phyloP scores from a whole-genome alignment of 2,329 filamentous ascomycete species.

The Apiospora aurea region DNA sequence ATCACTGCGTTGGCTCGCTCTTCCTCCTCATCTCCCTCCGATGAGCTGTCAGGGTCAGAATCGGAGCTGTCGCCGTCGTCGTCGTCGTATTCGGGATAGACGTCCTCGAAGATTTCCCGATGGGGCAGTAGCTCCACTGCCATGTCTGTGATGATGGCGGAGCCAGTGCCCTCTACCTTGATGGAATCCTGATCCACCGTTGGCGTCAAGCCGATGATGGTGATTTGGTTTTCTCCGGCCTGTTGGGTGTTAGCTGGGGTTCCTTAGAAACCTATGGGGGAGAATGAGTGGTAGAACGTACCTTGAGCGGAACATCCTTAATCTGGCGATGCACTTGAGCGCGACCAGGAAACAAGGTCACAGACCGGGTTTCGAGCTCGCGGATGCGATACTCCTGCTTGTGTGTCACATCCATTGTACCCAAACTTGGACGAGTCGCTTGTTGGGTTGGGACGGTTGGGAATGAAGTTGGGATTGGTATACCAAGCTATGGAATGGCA shows the following conservation, averaged over 20 bases:
- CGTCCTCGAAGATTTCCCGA: constrained; percentile 59
- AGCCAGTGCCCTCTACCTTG: constrained; percentile 65
- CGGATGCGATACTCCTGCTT: constrained; percentile 58
- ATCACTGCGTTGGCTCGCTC: constrained; percentile 40
- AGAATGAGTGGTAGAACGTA: constrained; percentile 33
- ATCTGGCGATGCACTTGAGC: constrained; percentile 69
- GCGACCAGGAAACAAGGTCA: constrained; percentile 67
- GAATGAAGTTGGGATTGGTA: no score
- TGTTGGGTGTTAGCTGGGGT: constrained; percentile 33
- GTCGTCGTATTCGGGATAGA: constrained; percentile 58
- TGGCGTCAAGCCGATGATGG: constrained; percentile 60
- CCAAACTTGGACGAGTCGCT: no score
- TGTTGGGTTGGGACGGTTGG: background rate
- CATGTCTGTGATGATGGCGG: constrained; percentile 68
- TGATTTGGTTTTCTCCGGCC: constrained; percentile 64
- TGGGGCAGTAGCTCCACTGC: constrained; percentile 65
- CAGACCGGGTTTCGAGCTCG: constrained; percentile 64
- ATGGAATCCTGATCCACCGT: constrained; percentile 62
- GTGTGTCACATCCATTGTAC: constrained; percentile 26
- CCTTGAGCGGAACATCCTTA: constrained; percentile 57
- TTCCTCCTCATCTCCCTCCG: constrained; percentile 37
- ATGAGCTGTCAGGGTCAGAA: constrained; percentile 37
- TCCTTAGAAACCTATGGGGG: background rate
- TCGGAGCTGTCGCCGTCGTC: constrained; percentile 41
- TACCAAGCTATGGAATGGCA: background rate